Base-by-base conservation (phyloP, 2,329 filamentous ascomycete species). In the Sarocladium strictum region DNA sequence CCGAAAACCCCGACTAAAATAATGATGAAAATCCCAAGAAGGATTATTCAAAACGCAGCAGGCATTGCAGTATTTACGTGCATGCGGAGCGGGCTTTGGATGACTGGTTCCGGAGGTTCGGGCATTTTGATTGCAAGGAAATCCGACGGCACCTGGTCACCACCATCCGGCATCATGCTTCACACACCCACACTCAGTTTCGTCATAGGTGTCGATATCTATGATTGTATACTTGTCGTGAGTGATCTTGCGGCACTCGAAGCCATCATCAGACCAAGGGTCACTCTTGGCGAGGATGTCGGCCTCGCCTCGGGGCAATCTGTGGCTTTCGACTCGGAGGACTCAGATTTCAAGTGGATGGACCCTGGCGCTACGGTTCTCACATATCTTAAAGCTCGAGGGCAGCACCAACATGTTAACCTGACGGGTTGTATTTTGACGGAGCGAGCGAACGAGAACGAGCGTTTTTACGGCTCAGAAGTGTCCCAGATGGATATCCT, bases 1-100 rank as follows among this genome's bases (percentile, higher is more conserved):
- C 68, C 79, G 66, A 84, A 70, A 51, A 76, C 75, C 52, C 76
- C 76, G 54, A 74, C 59, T 75, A 81, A 68, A 49, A 65, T 89
- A 17, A 70, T 78, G 53, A 90, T 93, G 71, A 94, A 91, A 73
- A 97, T 97, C 26, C 93, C 93, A 0, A 76, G 85, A 55, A 81
- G 86, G 64, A 90, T 97, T 55, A 90, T 97, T 62, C 84, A 89
- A 65, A 89, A 94, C 71, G 91, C 92, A 26, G 90, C 93, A 61
- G 93, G 90, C 11, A 80, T 97, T 56, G 92, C 90, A 54, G 89
- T 97, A 61, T 97, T 97, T 73, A 96, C 92, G 1, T 96, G 90
- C 27, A 96, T 97, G 90, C 86, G 93, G 57, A 93, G 90, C 14
- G 93, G 93, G 12, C 75, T 97, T 29, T 96, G 92, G 89, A 79